Conservation (phyloP, 169 alveolate species). For the Plasmodium coatneyi region DNA sequence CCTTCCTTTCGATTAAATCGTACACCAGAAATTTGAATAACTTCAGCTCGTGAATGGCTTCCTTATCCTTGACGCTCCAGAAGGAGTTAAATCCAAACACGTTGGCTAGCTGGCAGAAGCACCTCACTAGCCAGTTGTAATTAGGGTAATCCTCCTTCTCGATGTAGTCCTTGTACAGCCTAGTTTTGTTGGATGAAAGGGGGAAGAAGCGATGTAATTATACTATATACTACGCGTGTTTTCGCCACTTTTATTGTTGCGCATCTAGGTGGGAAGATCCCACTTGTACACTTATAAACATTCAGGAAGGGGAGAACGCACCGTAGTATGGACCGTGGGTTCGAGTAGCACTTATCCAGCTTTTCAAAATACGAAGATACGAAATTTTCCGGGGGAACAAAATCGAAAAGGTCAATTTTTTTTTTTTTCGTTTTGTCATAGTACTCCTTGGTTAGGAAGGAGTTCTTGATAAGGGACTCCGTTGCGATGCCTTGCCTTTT, state of each 20-base stretch:
- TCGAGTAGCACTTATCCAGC: conserved; percentile 82
- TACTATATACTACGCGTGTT: background rate
- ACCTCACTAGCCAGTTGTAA: conserved; percentile 88
- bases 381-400: conserved; percentile 85
- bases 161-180: conserved; percentile 87
- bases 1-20: conserved; percentile 85
- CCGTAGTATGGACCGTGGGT: conserved; percentile 86
- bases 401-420: conserved; percentile 78
- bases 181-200: background rate
- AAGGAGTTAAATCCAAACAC: conserved; percentile 89
- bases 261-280: background rate
- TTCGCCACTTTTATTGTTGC: background rate
- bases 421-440: conserved; percentile 37
- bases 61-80: conserved; percentile 86
- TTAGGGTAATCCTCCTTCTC: conserved; percentile 87
- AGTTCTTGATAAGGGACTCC: conserved; percentile 46
- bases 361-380: conserved; percentile 80
- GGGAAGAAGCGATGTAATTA: background rate
- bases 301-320: conserved; percentile 6
- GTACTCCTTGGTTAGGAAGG: conserved; percentile 66
- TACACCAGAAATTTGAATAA: conserved; percentile 85
- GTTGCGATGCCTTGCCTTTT: conserved; percentile 36
- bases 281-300: too few relatives aligned
- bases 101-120: conserved; percentile 89
- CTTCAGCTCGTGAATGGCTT: conserved; percentile 82